Conservation (phyloP, 2,329 filamentous ascomycete species). For the Alternaria sp. region DNA sequence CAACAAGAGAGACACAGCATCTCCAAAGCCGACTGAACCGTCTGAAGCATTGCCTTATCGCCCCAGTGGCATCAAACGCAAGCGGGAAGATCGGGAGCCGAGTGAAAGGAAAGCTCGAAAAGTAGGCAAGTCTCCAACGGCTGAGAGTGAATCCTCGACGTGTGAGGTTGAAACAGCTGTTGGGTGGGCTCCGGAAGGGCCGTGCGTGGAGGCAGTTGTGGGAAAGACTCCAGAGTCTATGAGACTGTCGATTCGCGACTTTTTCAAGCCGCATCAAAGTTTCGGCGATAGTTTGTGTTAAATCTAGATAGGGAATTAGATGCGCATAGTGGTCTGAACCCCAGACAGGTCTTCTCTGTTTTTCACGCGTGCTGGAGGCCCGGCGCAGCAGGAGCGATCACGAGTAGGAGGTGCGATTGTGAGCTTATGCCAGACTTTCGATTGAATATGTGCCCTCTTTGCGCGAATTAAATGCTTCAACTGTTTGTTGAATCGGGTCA, state of each 20-base stretch:
- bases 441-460: too few species aligned
- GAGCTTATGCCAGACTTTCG: background rate
- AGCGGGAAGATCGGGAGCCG: background rate
- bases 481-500: background rate
- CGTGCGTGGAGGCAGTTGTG: background rate
- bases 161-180: too few species aligned
- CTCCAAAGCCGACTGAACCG: background rate
- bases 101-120: background rate
- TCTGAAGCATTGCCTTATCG: background rate
- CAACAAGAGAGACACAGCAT: background rate
- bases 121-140: too few species aligned
- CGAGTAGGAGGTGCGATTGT: too few species aligned
- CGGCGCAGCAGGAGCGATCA: too few species aligned
- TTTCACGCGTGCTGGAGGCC: too few species aligned
- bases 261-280: background rate
- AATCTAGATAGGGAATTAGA: too few species aligned
- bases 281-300: background rate
- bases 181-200: background rate
- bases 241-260: background rate
- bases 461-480: background rate
- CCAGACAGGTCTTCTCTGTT: too few species aligned
- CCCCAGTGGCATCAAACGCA: background rate
- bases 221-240: background rate
- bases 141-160: too few species aligned
- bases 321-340: too few species aligned